Base-by-base conservation (phyloP, 1,284 basidiomycete genomes). In the Rhodotorula sp. region DNA sequence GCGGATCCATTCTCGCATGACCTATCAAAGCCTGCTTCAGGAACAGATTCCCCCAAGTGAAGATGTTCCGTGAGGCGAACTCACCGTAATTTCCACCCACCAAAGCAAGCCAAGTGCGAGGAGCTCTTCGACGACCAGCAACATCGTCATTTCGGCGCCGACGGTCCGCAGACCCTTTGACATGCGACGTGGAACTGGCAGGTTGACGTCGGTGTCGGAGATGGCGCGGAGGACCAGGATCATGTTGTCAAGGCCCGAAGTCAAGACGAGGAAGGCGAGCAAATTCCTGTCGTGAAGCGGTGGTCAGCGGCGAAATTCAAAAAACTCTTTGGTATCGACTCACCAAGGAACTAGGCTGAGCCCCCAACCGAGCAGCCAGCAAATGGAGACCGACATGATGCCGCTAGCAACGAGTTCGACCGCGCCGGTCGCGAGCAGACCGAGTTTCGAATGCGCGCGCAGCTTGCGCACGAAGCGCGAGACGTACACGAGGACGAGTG, bases 161-260 rank as follows among this genome's bases (percentile, higher is more conserved):
- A 91, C 93, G 62, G 89, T 87, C 77, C 89, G 89, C 38, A 98
- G 84, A 5, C 94, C 95, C 70, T 91, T 87, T 0, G 92, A 93
- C 67, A 98, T 92, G 43, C 95, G 88, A 75, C 93, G 90, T 73
- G 95, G 93, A 18, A 98, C 94, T 1, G 94, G 88, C 48, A 97
- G 85, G 1, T 90, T 89, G 59, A 98, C 89, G 4, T 93, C 89
- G 1, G 95, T 97, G 76, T 87, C 90, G 31, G 91, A 88, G 52
- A 99, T 92, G 0, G 93, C 93, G 77, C 88, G 78, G 80, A 94
- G 92, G 79, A 99, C 84, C 77, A 90, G 90, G 79, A 98, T 97
- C 80, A 98, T 98, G 79, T 97, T 97, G 82, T 98, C 95, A 2
- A 93, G 91, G 15, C 95, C 95, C 26, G 97, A 91, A 76, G 98